phyloP scores from a whole-genome alignment of 306 rosid genomes.

The Castanea sativa region DNA sequence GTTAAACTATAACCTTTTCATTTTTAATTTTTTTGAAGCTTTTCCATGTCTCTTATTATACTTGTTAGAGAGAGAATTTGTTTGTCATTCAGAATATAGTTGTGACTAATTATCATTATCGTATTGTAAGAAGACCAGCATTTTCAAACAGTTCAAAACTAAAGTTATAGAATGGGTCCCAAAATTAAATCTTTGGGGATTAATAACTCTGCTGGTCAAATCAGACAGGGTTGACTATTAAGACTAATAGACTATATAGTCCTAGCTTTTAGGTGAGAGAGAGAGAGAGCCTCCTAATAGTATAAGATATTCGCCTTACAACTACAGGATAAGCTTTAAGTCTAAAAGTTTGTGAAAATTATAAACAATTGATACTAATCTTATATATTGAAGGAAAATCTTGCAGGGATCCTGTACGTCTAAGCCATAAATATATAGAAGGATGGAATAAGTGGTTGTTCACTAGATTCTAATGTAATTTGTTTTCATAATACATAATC shows the following conservation, averaged over 20 bases:
- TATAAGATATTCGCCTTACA: slow-evolving; percentile 5
- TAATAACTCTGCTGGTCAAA: slow-evolving; percentile 30
- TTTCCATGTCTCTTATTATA: too few relatives aligned
- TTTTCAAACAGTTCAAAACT: not conserved
- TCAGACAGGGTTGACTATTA: slow-evolving; percentile 29
- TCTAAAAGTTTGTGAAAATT: not conserved
- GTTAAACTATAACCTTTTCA: too few relatives aligned
- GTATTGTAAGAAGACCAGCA: not conserved
- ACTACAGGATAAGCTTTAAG: slow-evolving; percentile 15
- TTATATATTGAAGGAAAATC: slow-evolving; percentile 20
- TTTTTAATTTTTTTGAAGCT: too few relatives aligned
- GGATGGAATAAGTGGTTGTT: slow-evolving; percentile 27
- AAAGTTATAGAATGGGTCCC: not conserved
- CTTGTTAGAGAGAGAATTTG: too few relatives aligned
- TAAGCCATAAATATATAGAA: not conserved
- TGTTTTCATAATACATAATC: not conserved
- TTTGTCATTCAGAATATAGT: too few relatives aligned
- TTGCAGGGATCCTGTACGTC: slow-evolving; percentile 13
- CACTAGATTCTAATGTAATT: not conserved
- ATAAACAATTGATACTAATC: not conserved
- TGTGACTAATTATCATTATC: too few relatives aligned
- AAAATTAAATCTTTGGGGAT: not conserved
- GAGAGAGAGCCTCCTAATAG: not conserved
- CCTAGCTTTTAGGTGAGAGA: not conserved
- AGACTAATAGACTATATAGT: slow-evolving; percentile 15